A percentile compares a stretch with the other conserved stretches of the same genome.
These are phyloP conservation scores for Suillus subluteus DNA, from an alignment of 768 basidiomycete species.

Conservation along the genomic window DNA sequence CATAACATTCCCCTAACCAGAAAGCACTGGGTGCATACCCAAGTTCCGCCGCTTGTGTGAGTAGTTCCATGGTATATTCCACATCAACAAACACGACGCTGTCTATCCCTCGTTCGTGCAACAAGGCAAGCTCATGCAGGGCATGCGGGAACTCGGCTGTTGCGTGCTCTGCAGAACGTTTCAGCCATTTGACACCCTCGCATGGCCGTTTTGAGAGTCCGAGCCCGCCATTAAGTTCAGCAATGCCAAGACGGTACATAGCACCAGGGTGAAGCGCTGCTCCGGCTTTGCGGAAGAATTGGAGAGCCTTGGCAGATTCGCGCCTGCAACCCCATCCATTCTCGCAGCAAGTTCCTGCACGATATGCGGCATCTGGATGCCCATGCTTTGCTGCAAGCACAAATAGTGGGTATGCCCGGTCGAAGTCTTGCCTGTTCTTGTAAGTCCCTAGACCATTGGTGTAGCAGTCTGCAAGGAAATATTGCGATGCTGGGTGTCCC, in stretches of 20 bases:
- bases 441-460: conserved; percentile 96
- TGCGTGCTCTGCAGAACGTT: conserved; percentile 92
- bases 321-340: conserved; percentile 98
- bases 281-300: conserved; percentile 93
- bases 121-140: conserved; percentile 88
- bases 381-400: conserved; percentile 96
- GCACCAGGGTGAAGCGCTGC: conserved; percentile 92
- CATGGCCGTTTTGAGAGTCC: conserved; percentile 84
- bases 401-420: conserved; percentile 95
- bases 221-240: conserved; percentile 95
- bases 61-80: conserved; percentile 91
- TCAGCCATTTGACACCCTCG: conserved; percentile 99
- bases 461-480: conserved; percentile 98
- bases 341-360: conserved; percentile 97
- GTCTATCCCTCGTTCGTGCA: conserved; percentile 96
- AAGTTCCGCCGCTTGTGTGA: conserved; percentile 94
- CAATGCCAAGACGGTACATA: conserved; percentile 95
- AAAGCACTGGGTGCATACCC: conserved; percentile 97
- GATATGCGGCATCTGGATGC: conserved; percentile 93
- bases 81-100: conserved; percentile 97
- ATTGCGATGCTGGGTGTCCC: conserved; percentile 93
- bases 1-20: conserved; percentile 96
- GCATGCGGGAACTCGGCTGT: conserved; percentile 97
- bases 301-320: conserved; percentile 88
- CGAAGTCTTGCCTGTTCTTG: conserved; percentile 92